phyloP scores from a whole-genome alignment of 352 stramenopile species.

The Pythium dissimile region DNA sequence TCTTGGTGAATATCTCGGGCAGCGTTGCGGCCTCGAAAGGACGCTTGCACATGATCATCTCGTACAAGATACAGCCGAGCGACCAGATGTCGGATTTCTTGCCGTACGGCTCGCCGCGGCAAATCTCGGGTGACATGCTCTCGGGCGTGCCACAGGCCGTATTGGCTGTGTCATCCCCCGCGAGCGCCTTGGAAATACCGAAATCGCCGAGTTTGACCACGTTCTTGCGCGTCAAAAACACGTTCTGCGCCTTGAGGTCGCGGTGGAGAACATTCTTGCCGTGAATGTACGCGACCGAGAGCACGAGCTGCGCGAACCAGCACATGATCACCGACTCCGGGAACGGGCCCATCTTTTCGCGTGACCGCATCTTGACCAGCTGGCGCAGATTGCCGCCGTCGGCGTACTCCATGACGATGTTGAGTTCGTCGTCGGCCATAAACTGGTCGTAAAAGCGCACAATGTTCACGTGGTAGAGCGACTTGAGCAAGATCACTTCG shows the following conservation, averaged over 20 bases:
- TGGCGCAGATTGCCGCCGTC: slow-evolving; percentile 82
- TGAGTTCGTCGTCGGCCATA: slow-evolving; percentile 79
- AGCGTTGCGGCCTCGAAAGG: slow-evolving; percentile 83
- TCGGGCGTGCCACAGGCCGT: slow-evolving; percentile 84
- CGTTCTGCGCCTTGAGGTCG: slow-evolving; percentile 86
- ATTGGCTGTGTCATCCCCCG: slow-evolving; percentile 74
- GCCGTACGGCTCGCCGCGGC: slow-evolving; percentile 80
- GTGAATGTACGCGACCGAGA: slow-evolving; percentile 86
- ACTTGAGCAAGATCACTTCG: slow-evolving; percentile 87
- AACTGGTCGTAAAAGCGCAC: slow-evolving; percentile 90
- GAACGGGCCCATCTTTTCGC: slow-evolving; percentile 82
- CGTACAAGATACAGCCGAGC: slow-evolving; percentile 87
- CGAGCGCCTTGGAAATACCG: slow-evolving; percentile 84
- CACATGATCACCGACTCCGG: slow-evolving; percentile 82
- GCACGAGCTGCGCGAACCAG: slow-evolving; percentile 84
- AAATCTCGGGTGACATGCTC: slow-evolving; percentile 89
- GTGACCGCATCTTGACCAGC: slow-evolving; percentile 71
- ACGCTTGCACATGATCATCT: slow-evolving; percentile 87
- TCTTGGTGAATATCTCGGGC: slow-evolving; percentile 86
- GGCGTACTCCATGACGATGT: slow-evolving; percentile 89
- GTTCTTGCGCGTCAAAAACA: slow-evolving; percentile 85
- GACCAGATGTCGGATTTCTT: slow-evolving; percentile 91
- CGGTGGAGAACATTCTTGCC: slow-evolving; percentile 87
- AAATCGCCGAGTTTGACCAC: slow-evolving; percentile 89
- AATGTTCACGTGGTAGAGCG: slow-evolving; percentile 88